Evolutionary conservation across 2,329 filamentous ascomycete genomes (phyloP), one percentile per base, ranked within the genome.

Genomic region (Trichophyton schoenleinii): DNA sequence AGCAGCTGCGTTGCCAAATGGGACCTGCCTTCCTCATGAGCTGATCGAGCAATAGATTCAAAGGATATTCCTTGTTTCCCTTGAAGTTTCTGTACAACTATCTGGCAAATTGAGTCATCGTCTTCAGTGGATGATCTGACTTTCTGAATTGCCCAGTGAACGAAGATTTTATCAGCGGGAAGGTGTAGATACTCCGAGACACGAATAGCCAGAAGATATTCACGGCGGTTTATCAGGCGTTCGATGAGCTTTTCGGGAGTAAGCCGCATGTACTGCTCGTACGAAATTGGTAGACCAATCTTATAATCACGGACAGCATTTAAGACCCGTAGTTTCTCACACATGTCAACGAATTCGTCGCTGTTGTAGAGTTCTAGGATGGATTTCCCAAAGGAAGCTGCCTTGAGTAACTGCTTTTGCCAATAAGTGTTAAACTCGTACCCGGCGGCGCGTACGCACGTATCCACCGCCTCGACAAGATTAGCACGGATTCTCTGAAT

Each of bases 301-400:
- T 95, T 88, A 71, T 94, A 97, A 72, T 88, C 95, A 59, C 94
- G 86, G 11, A 92, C 88, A 5, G 92, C 92, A 68, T 96, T 97
- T 57, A 99, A 80, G 0, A 99, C 91, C 15, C 94, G 87, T 15
- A 99, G 77, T 0, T 87, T 94, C 73, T 99, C 92, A 67, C 91
- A 96, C 87, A 96, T 97, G 65, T 97, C 92, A 60, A 99, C 94
- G 74, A 97, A 99, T 66, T 99, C 92, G 70, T 99, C 94, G 70
- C 91, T 96, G 73, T 94, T 96, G 75, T 97, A 99, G 11, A 97
- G 85, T 68, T 97, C 94, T 2, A 99, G 81, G 0, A 97, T 94
- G 0, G 94, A 97, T 73, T 99, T 99, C 64, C 94, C 94, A 72
- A 96, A 97, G 0, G 92, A 97, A 0, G 94, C 94, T 4, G 94